phyloP scores from a whole-genome alignment of 345 rosid species.

The Capsella bursapastoris region DNA sequence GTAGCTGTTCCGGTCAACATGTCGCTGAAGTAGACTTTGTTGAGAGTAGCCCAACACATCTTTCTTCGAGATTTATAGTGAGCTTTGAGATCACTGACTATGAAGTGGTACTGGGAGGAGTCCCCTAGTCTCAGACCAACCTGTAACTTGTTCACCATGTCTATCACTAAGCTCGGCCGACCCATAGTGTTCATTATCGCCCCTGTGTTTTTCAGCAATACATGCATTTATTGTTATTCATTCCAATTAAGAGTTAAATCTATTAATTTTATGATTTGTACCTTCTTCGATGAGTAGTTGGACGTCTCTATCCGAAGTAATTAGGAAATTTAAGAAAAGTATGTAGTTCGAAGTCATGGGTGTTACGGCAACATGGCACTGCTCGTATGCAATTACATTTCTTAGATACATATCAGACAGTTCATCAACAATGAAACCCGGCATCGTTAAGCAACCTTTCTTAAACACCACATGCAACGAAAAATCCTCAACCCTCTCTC shows the following conservation, averaged over 20 bases:
- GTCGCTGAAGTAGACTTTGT: slow-evolving; percentile 24
- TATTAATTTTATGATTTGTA: neutral
- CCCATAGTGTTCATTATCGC: neutral
- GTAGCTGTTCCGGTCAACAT: slow-evolving; percentile 29
- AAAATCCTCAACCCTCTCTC: too few relatives aligned
- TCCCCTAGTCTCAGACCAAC: neutral
- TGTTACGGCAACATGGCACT: neutral
- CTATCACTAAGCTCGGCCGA: slow-evolving; percentile 9
- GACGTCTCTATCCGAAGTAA: slow-evolving; percentile 1
- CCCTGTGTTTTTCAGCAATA: neutral
- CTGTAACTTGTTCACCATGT: slow-evolving; percentile 2
- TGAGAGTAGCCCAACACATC: slow-evolving; percentile 9
- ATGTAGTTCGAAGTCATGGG: slow-evolving; percentile 10
- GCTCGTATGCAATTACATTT: slow-evolving; percentile 25
- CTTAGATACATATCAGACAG: neutral
- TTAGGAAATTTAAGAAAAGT: slow-evolving; percentile 1
- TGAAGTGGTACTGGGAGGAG: neutral
- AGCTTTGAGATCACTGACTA: neutral
- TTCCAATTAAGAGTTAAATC: neutral
- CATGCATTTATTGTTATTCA: neutral
- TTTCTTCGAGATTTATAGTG: slow-evolving; percentile 27
- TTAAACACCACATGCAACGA: neutral
- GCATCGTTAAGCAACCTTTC: slow-evolving; percentile 4
- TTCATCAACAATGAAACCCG: neutral
- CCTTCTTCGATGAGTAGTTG: neutral